Percentiles rank a stretch among this genome's conserved stretches.
phyloP scores from a whole-genome alignment of 2,329 filamentous ascomycete genomes.

The Coniochaeta ligniaria region DNA sequence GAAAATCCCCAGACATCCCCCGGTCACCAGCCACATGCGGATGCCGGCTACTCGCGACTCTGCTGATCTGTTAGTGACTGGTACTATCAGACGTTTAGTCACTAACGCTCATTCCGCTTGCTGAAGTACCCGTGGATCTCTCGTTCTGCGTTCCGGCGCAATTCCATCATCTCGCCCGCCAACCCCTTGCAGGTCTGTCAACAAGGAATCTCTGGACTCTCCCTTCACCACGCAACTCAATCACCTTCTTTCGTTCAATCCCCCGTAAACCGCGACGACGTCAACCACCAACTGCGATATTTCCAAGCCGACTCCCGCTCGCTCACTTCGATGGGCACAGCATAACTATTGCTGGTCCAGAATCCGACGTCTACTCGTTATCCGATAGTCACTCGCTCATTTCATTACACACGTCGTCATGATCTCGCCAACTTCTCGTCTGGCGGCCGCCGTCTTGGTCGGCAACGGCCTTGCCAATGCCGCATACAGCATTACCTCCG shows the following conservation, averaged over 20 bases:
- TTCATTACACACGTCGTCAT: background rate
- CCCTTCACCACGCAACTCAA: background rate
- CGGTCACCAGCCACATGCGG: background rate
- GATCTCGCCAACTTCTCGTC: background rate
- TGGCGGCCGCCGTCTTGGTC: background rate
- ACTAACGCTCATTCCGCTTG: background rate
- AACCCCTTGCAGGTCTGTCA: constrained; percentile 1
- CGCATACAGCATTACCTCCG: background rate
- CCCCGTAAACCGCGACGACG: background rate
- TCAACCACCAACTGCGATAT: background rate
- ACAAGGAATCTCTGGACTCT: background rate
- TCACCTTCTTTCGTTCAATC: background rate
- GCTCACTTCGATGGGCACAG: background rate
- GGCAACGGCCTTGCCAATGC: background rate
- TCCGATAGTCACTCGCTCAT: background rate
- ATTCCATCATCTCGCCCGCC: constrained; percentile 1
- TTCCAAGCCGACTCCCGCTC: background rate
- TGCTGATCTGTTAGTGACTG: background rate
- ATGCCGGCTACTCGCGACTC: background rate
- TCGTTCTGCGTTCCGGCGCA: background rate
- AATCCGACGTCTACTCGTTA: background rate
- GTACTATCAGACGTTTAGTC: background rate
- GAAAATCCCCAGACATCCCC: background rate
- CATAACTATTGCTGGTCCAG: background rate
- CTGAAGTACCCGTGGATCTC: background rate